Base-by-base conservation (phyloP, 768 basidiomycete genomes). In the Xerocomus brunneocitrinus region DNA sequence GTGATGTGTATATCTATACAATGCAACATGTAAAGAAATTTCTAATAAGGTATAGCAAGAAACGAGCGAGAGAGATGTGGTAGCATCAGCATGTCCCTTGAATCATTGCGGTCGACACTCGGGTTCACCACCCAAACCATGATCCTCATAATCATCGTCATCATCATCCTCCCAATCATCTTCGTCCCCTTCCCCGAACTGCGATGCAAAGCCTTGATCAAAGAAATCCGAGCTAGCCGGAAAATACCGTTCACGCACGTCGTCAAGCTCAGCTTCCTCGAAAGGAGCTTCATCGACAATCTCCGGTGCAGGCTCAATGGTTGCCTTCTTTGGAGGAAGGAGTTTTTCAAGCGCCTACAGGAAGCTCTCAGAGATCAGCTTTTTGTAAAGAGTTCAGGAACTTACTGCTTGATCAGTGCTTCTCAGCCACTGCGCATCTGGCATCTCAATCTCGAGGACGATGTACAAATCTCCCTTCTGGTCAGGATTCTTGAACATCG, bases 381-480 rank as follows among this genome's bases (percentile, higher is more conserved):
- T 14, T 19, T 34, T 10, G 24, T 31, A 7, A 16, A 49, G 49
- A 56, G 35, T 8, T 25, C 3, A 14, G 28, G 13, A 64, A 36
- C 62, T 55, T 57, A 90, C 91, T 69, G 77, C 72, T 42, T 65
- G 65, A 62, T 93, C 85, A 28, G 87, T 73, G 3, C 74, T 77
- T 58, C 73, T 76, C 28, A 93, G 72, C 94, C 94, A 98, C 39
- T 83, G 74, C 47, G 79, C 76, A 53, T 77, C 75, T 12, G 95
- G 95, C 91, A 95, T 93, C 71, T 97, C 94, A 49, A 98, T 78
- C 52, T 87, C 81, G 49, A 97, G 80, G 49, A 86, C 79, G 52
- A 98, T 76, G 61, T 85, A 91, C 36, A 98, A 74, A 63, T 95
- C 86, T 10, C 94, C 94, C 67, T 83, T 87, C 56, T 76, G 71